Conservation (phyloP, 192 early-diverging fungal species). For the Spizellomyces sp. region DNA sequence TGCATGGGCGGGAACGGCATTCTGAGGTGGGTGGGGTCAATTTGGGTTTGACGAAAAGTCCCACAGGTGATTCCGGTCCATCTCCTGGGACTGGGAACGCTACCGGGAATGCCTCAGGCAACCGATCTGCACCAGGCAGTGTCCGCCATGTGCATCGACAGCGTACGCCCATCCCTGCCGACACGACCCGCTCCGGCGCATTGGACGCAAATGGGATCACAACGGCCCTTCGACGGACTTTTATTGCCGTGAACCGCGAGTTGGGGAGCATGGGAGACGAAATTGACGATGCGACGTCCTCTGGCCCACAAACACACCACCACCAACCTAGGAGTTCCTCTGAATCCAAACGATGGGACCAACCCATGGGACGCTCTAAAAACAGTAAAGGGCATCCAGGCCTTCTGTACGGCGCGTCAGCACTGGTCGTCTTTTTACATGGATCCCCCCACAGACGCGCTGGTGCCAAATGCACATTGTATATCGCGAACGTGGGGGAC, state of each 20-base stretch:
- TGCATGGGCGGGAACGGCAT: not conserved
- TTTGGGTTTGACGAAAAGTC: not conserved
- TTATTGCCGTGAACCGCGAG: constrained; percentile 81
- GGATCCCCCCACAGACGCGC: constrained; percentile 41
- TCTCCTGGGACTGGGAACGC: not conserved
- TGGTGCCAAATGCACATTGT: constrained; percentile 56
- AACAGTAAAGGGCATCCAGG: not conserved
- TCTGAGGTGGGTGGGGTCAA: not conserved
- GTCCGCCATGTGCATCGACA: not conserved
- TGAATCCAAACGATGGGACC: constrained; percentile 8
- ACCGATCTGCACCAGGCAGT: not conserved
- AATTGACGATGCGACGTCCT: constrained; percentile 7
- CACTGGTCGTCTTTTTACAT: constrained; percentile 76
- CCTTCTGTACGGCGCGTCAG: constrained; percentile 66
- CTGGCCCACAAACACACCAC: constrained; percentile 10
- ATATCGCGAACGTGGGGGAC: constrained; percentile 87
- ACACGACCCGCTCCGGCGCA: not conserved
- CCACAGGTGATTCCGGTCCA: not conserved
- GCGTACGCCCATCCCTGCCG: not conserved
- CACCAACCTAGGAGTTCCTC: constrained; percentile 10
- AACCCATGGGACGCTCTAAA: constrained; percentile 31
- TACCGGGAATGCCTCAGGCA: no score
- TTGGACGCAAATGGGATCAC: constrained; percentile 56
- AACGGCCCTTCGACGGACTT: constrained; percentile 78
- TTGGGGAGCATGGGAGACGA: constrained; percentile 55